phyloP scores from a whole-genome alignment of 2,329 filamentous ascomycete species.

The Helminthosporium solani region DNA sequence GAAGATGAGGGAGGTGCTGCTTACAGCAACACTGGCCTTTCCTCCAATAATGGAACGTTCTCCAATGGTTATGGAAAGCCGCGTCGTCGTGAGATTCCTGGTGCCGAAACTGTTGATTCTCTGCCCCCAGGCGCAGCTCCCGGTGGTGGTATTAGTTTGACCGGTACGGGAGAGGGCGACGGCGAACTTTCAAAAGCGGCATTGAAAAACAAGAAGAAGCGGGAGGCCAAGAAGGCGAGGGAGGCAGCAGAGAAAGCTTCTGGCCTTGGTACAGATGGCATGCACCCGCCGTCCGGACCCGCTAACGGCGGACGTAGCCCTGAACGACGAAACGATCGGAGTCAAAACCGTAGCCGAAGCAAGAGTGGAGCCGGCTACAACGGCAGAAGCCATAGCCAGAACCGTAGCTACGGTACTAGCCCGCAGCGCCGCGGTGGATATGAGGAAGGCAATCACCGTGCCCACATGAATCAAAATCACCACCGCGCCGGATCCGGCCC shows the following conservation, averaged over 20 bases:
- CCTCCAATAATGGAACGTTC: slow-evolving; percentile 55
- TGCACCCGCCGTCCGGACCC: slow-evolving; percentile 27
- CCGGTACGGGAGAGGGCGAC: slow-evolving; percentile 65
- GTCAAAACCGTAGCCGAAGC: slow-evolving; percentile 56
- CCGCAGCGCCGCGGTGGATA: slow-evolving; percentile 17
- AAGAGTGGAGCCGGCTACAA: slow-evolving; percentile 26
- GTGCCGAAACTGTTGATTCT: slow-evolving; percentile 70
- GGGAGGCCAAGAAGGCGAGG: slow-evolving; percentile 87
- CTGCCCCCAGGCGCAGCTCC: slow-evolving; percentile 69
- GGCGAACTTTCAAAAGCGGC: slow-evolving; percentile 80
- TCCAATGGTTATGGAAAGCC: slow-evolving; percentile 78
- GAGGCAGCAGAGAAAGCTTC: slow-evolving; percentile 63
- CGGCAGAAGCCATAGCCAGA: slow-evolving; percentile 34
- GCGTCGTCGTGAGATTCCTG: slow-evolving; percentile 77
- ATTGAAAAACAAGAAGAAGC: slow-evolving; percentile 98
- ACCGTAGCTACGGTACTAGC: slow-evolving; percentile 34
- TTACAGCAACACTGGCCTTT: slow-evolving; percentile 76
- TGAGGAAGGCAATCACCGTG: slow-evolving; percentile 28
- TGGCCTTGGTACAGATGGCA: slow-evolving; percentile 33
- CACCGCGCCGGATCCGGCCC: slow-evolving; percentile 23
- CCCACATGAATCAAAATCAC: slow-evolving; percentile 26
- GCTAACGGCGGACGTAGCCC: slow-evolving; percentile 56
- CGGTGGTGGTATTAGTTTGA: slow-evolving; percentile 65
- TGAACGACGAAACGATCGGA: slow-evolving; percentile 60
- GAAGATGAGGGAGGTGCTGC: slow-evolving; percentile 95